A percentile compares a stretch with the other conserved stretches of the same genome.
Conservation (phyloP, 148 eudicot species). For the Cornus suecica region DNA sequence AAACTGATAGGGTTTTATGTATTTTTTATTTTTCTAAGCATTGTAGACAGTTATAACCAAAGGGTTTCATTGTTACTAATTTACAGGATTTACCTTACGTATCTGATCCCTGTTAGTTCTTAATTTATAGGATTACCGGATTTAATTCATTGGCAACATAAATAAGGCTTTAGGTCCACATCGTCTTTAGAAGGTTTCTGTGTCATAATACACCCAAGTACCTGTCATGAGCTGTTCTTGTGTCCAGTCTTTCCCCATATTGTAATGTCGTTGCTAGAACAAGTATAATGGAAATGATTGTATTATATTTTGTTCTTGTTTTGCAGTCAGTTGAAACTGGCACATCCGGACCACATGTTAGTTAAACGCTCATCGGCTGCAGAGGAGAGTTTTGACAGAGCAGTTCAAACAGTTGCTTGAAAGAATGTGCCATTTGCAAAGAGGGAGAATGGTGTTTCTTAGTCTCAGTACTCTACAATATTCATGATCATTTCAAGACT, state of each 20-base stretch:
- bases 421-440: neutral
- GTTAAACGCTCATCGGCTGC: slow-evolving; percentile 59
- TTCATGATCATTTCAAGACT: neutral
- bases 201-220: neutral
- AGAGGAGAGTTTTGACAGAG: slow-evolving; percentile 79
- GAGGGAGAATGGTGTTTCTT: neutral
- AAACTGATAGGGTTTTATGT: too few species aligned
- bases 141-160: neutral
- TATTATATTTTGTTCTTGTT: neutral
- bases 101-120: neutral
- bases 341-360: slow-evolving; percentile 73
- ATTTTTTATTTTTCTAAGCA: too few species aligned
- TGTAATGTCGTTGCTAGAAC: neutral
- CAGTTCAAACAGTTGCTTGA: slow-evolving; percentile 64
- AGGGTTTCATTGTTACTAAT: neutral
- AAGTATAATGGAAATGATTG: neutral
- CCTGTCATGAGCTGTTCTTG: neutral
- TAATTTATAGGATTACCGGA: too few species aligned
- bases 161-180: neutral
- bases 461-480: neutral
- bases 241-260: neutral
- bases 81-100: neutral
- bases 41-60: neutral
- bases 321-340: slow-evolving; percentile 75
- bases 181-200: neutral